Evolutionary conservation across 495 filamentous ascomycete genomes (phyloP).

Genomic region (Penicillium cosmopolitanum): DNA sequence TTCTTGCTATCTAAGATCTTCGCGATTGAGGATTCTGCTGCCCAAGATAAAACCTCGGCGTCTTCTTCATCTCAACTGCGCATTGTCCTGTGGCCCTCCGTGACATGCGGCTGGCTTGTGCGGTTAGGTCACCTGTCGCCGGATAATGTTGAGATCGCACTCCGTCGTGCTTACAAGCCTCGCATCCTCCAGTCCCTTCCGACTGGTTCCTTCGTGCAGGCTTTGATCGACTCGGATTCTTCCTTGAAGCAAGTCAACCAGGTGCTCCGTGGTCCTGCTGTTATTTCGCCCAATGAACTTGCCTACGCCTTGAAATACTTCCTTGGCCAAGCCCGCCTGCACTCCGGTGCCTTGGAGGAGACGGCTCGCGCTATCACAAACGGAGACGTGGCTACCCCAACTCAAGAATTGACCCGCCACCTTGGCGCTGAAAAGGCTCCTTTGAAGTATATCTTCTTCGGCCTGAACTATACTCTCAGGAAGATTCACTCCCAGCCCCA

Average conservation of each 20-base stretch:
- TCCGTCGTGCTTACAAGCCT: constrained; percentile 56
- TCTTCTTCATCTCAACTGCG: constrained; percentile 43
- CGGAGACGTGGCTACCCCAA: constrained; percentile 28
- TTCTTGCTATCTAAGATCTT: constrained; percentile 62
- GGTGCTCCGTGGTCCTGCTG: constrained; percentile 49
- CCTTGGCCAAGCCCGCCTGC: constrained; percentile 40
- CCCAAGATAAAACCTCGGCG: constrained; percentile 25
- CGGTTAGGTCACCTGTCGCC: constrained; percentile 63
- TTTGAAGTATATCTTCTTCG: constrained; percentile 41
- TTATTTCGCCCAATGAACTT: constrained; percentile 51
- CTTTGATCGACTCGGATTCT: constrained; percentile 62
- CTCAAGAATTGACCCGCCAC: constrained; percentile 31
- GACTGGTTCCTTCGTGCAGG: constrained; percentile 60
- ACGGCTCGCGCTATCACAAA: constrained; percentile 37
- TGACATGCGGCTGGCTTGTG: constrained; percentile 63
- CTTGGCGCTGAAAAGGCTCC: constrained; percentile 28
- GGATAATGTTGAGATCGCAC: constrained; percentile 60
- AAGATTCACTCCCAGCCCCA: constrained; percentile 68
- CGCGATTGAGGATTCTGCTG: constrained; percentile 31
- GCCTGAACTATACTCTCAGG: constrained; percentile 53
- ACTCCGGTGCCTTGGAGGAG: constrained; percentile 38
- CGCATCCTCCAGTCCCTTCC: constrained; percentile 48
- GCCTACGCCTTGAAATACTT: constrained; percentile 44
- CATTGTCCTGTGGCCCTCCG: constrained; percentile 53
- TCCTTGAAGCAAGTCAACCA: constrained; percentile 61